Evolutionary conservation across 139 green algal species (phyloP).

Genomic region (Chlorella sorokiniana): DNA sequence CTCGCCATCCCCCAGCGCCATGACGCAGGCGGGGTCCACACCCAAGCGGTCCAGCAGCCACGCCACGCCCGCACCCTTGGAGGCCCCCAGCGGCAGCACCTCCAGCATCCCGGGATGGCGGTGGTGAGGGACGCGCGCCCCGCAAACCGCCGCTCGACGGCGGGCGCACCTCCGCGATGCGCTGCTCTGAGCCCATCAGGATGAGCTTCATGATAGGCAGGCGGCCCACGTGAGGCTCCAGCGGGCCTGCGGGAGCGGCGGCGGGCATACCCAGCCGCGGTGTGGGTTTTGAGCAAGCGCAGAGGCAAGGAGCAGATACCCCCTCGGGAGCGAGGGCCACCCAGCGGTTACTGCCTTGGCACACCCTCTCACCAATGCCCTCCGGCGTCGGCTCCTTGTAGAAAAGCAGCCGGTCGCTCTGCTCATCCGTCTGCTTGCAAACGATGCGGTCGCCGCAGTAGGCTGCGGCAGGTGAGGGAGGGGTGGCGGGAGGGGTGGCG

Average conservation of each 20-base stretch:
- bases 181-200: constrained; percentile 60
- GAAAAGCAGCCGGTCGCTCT: constrained; percentile 78
- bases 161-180: constrained; percentile 23
- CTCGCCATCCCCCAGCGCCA: constrained; percentile 84
- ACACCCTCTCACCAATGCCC: constrained; percentile 25
- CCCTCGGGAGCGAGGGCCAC: background rate
- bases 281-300: background rate
- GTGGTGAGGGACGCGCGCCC: constrained; percentile 63
- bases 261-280: too few species aligned
- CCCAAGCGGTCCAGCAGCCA: constrained; percentile 60
- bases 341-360: background rate
- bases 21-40: constrained; percentile 50
- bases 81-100: constrained; percentile 72
- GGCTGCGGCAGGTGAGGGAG: constrained; percentile 16
- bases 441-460: constrained; percentile 79
- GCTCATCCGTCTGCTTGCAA: constrained; percentile 54
- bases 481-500: too few species aligned
- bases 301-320: background rate
- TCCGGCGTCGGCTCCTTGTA: constrained; percentile 78
- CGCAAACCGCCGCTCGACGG: constrained; percentile 34
- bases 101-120: constrained; percentile 91
- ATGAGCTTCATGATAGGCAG: constrained; percentile 70
- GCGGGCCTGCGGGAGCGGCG: background rate
- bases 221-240: background rate
- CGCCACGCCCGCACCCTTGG: constrained; percentile 66